Evolutionary conservation across 2,329 filamentous ascomycete species (phyloP).

Genomic region (Colletotrichum sp.): DNA sequence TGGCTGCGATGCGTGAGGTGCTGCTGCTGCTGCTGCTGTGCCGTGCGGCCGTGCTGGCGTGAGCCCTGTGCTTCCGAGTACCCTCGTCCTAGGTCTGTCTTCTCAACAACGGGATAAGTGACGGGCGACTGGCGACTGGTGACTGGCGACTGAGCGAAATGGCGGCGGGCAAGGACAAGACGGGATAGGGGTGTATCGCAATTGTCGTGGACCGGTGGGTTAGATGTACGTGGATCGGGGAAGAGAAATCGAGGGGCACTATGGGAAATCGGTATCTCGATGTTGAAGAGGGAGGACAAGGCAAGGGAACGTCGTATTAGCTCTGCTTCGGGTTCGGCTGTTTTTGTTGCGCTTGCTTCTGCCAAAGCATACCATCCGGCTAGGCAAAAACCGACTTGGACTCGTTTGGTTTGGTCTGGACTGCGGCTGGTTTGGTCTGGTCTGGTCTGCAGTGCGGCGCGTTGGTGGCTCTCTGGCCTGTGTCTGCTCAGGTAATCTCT

Average conservation of each 20-base stretch:
- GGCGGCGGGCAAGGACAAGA: not conserved
- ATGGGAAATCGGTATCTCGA: conserved; percentile 20
- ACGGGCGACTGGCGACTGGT: not conserved
- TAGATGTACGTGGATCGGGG: conserved; percentile 3
- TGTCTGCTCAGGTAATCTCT: not conserved
- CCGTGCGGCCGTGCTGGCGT: not conserved
- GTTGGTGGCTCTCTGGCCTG: not conserved
- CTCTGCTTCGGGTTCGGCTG: not conserved
- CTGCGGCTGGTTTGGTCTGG: not conserved
- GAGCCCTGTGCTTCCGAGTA: not conserved
- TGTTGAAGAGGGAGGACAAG: not conserved
- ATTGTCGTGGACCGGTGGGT: conserved; percentile 1
- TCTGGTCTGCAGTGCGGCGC: not conserved
- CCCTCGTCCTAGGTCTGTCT: not conserved
- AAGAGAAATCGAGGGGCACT: conserved; percentile 10
- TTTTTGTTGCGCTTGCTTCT: not conserved
- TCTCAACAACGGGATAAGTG: not conserved
- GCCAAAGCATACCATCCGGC: not conserved
- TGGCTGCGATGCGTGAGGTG: not conserved
- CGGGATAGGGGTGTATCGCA: not conserved
- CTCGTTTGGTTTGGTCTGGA: not conserved
- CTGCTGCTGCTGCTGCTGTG: not conserved
- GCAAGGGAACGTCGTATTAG: conserved; percentile 2
- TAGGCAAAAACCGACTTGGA: not conserved
- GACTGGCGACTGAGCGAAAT: not conserved